A percentile compares a stretch with the other conserved stretches of the same genome.
Conservation (phyloP, 169 alveolate genomes). For the Babesia ovata region DNA sequence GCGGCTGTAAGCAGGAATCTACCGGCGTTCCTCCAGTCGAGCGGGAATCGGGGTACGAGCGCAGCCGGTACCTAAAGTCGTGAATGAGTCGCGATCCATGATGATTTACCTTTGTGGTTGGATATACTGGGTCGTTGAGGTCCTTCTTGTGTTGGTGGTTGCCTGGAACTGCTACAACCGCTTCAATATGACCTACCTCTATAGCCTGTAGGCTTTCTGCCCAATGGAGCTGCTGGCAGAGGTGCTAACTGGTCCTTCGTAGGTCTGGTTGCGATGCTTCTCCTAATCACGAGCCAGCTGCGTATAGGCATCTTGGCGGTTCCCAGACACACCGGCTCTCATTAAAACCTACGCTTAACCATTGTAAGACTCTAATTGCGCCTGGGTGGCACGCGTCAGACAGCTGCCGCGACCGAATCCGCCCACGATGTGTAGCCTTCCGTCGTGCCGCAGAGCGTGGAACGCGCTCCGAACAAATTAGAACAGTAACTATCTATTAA, state of each 20-base stretch:
- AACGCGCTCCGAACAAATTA: too few species aligned
- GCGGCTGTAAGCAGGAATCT: slow-evolving; percentile 82
- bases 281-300: slow-evolving; percentile 10
- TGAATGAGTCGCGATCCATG: too few species aligned
- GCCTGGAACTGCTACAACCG: slow-evolving; percentile 60
- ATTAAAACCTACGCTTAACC: too few species aligned
- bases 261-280: slow-evolving; percentile 47
- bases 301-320: slow-evolving; percentile 4
- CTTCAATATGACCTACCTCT: slow-evolving; percentile 31
- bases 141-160: slow-evolving; percentile 83
- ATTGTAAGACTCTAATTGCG: too few species aligned
- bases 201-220: slow-evolving; percentile 32
- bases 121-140: slow-evolving; percentile 84
- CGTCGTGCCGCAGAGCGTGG: too few species aligned
- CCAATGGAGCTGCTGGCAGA: slow-evolving; percentile 54
- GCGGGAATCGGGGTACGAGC: slow-evolving; percentile 83
- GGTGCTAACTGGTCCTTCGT: slow-evolving; percentile 62
- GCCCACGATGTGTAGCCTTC: too few species aligned
- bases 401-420: too few species aligned
- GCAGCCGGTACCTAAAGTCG: slow-evolving; percentile 79
- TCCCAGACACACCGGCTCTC: neutral
- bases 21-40: slow-evolving; percentile 89
- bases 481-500: too few species aligned
- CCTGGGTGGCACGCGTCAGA: too few species aligned
- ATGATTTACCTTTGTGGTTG: slow-evolving; percentile 80